Evolutionary conservation across 306 rosid genomes (phyloP).

Genomic region (Neltuma alba): DNA sequence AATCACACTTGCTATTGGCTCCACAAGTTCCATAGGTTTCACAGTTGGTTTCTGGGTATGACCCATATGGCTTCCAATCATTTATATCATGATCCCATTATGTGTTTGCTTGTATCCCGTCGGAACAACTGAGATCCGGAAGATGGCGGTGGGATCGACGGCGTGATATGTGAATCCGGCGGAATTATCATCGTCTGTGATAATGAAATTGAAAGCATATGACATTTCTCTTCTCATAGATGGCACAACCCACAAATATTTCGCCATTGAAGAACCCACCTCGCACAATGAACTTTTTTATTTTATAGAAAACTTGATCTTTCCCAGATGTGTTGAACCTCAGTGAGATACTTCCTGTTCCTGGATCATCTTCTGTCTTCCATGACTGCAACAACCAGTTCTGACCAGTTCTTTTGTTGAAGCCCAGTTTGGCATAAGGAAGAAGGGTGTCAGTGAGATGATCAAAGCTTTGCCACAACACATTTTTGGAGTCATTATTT

Average conservation of each 20-base stretch:
- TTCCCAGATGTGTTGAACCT: neutral
- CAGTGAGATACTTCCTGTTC: neutral
- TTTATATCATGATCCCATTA: conserved; percentile 45
- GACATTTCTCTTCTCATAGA: neutral
- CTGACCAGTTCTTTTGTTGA: neutral
- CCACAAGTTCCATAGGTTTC: conserved; percentile 62
- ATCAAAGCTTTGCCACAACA: neutral
- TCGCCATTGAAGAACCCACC: neutral
- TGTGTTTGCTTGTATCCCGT: conserved; percentile 35
- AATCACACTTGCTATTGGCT: conserved; percentile 49
- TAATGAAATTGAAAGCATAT: neutral
- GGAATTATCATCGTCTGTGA: neutral
- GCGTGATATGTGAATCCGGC: conserved; percentile 10
- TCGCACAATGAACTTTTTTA: neutral
- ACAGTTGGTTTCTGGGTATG: conserved; percentile 45
- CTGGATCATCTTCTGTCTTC: conserved; percentile 29
- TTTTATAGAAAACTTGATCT: neutral
- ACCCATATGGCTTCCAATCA: conserved; percentile 48
- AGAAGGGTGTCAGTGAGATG: neutral
- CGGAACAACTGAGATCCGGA: conserved; percentile 26
- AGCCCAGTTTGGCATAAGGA: neutral
- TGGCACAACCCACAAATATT: neutral
- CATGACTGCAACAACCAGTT: conserved; percentile 16
- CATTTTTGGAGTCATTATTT: neutral
- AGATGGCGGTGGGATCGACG: conserved; percentile 10